Base-by-base conservation (phyloP, 352 stramenopile species). In the Phytophthora brassicae region DNA sequence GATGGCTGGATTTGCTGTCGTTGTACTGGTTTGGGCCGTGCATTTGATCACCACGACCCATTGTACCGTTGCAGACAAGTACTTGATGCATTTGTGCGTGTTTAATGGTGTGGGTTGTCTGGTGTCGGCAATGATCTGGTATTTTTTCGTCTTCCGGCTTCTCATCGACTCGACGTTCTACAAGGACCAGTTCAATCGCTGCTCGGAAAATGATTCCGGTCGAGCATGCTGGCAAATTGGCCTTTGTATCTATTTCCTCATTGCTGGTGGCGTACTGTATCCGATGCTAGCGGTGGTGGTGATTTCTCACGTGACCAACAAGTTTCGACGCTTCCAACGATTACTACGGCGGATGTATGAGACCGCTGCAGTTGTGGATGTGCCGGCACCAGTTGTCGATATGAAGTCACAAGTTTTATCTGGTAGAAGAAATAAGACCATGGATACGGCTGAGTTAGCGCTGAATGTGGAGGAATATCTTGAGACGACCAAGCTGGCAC, bases 221-320 rank as follows among this genome's bases (percentile, higher is more conserved):
- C 78, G 82, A n/a, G 81, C 63, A 42, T 94, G 84, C 56, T 94
- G 84, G 84, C 68, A 79, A 23, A 83, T 94, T n/a, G 80, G 81
- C 13, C 38, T 71, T 4, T 85, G 75, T 41, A 47, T 89, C 12
- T 94, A 90, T 47, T 64, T 90, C 1, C 24, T 83, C 11, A 62
- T 92, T 17, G 66, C 57, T n/a, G 66, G 56, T 7, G 77, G 75
- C 1, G 64, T 90, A 3, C 44, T 89, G 26, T 90, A 92, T 48
- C 74, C 80, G 9, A 39, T 85, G 26, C 64, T 90, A 8, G 78
- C 79, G 1, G 73, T 92, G n/a, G 50, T 89, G 3, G 74, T 92
- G 29, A 77, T 84, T 38, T 75, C 66, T 6, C 73, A 86, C 38
- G 74, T 81, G 45, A 77, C 70, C 38, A 65, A 82, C 54, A 94